Base-by-base conservation (phyloP, 768 basidiomycete genomes). In the Panaeolus cyanescens region DNA sequence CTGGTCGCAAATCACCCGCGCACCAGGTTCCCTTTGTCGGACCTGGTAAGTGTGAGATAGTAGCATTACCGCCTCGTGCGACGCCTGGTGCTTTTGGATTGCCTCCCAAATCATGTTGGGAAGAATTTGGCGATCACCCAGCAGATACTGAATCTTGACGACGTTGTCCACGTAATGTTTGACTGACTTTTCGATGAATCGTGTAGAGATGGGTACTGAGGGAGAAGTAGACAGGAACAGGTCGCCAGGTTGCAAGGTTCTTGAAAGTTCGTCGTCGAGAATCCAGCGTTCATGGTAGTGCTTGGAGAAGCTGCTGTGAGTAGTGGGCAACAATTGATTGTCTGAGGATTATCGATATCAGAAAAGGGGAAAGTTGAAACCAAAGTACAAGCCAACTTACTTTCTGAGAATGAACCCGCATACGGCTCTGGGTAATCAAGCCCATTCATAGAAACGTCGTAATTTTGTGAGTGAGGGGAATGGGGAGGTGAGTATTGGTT, bases 71-170 rank as follows among this genome's bases (percentile, higher is more conserved):
- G 89, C 90, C 28, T 85, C 79, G 20, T 82, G 78, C 8, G 88
- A 82, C 5, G 78, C 75, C 4, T 74, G 65, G 54, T 78, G 80
- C 15, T 68, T 71, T n/a, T 79, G 75, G 15, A 88, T 80, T 25
- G 86, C 73, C 3, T 76, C 72, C 69, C 79, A 79, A 58, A 92
- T 84, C 67, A 86, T 77, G 15, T 67, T 62, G 40, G 79, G 73
- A 15, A 81, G 74, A 37, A 79, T 76, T 5, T 75, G 68, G 5
- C 74, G 71, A 71, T 85, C 87, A 1, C 86, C 88, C 56, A 92
- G 82, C 3, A 91, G 75, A 68, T 91, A 93, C 67, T 92, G 90
- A 60, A 86, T 80, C 34, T 78, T 79, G 56, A 91, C 80, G 32
- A 92, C 89, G 40, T 84, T 77, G 45, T 77, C 69, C 68, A 89